phyloP scores from a whole-genome alignment of 2,329 filamentous ascomycete species.

The Cordyceps javanica region DNA sequence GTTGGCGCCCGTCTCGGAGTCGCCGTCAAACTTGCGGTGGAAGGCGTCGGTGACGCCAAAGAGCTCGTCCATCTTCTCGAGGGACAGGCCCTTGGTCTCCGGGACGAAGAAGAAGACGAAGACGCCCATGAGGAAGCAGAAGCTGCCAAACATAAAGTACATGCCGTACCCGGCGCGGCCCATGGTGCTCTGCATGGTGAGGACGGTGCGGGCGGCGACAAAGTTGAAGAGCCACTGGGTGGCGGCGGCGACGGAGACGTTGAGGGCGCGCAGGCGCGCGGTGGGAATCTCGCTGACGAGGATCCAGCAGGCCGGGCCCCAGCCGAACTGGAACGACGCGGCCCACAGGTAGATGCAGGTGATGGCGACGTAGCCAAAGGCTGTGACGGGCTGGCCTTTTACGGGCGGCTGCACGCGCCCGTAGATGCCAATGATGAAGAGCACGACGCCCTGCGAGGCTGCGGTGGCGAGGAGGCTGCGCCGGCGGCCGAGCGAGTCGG shows the following conservation, averaged over 20 bases:
- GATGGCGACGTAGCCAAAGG: slow-evolving; percentile 64
- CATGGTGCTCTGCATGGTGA: slow-evolving; percentile 58
- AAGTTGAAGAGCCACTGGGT: slow-evolving; percentile 74
- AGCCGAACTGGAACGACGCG: slow-evolving; percentile 61
- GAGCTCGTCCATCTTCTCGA: slow-evolving; percentile 62
- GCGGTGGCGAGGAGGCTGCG: slow-evolving; percentile 57
- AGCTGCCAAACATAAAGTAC: slow-evolving; percentile 63
- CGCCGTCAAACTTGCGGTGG: slow-evolving; percentile 25
- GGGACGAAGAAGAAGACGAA: slow-evolving; percentile 64
- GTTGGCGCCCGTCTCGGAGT: slow-evolving; percentile 20
- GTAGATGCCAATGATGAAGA: slow-evolving; percentile 69
- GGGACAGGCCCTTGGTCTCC: slow-evolving; percentile 60
- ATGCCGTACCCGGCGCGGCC: slow-evolving; percentile 44
- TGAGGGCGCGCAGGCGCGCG: slow-evolving; percentile 57
- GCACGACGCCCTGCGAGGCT: slow-evolving; percentile 52
- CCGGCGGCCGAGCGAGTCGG: slow-evolving; percentile 63
- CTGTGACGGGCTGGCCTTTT: slow-evolving; percentile 46
- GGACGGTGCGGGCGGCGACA: slow-evolving; percentile 60
- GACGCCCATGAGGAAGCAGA: slow-evolving; percentile 58
- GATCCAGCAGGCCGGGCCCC: slow-evolving; percentile 69
- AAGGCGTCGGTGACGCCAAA: slow-evolving; percentile 50
- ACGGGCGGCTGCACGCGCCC: slow-evolving; percentile 56
- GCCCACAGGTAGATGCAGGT: slow-evolving; percentile 69
- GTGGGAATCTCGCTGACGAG: slow-evolving; percentile 64
- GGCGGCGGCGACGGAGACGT: slow-evolving; percentile 61